Conservation (phyloP, 306 rosid genomes). For the Lagenaria siceraria region DNA sequence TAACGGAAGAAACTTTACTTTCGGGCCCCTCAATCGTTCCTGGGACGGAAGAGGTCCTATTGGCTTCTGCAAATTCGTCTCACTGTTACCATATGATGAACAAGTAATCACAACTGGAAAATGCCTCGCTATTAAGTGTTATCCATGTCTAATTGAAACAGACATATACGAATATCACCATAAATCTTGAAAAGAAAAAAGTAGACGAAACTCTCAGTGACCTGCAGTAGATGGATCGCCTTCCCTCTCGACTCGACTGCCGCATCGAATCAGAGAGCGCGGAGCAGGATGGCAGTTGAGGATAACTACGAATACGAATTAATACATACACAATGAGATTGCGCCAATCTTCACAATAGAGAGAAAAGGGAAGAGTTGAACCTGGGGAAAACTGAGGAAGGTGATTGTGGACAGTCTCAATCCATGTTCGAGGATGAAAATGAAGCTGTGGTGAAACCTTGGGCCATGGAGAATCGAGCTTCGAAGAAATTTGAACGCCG, state of each 20-base stretch:
- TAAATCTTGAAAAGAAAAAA: not conserved
- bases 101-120: not conserved
- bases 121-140: not conserved
- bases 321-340: constrained; percentile 1
- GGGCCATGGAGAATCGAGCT: constrained; percentile 6
- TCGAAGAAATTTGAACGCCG: constrained; percentile 27
- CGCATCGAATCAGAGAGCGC: constrained; percentile 22
- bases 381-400: constrained; percentile 30
- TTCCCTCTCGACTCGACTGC: constrained; percentile 37
- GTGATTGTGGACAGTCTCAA: constrained; percentile 15
- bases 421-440: constrained; percentile 23
- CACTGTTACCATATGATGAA: constrained; percentile 3
- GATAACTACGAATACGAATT: constrained; percentile 25
- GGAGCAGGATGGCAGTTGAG: constrained; percentile 20
- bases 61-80: constrained; percentile 28
- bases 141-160: not conserved
- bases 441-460: constrained; percentile 18
- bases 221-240: constrained; percentile 42
- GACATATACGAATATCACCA: not conserved
- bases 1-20: constrained; percentile 43
- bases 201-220: not conserved
- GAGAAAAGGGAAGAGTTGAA: constrained; percentile 4
- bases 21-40: constrained; percentile 23
- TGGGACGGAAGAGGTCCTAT: constrained; percentile 17
- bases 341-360: not conserved